A percentile compares a stretch with the other conserved stretches of the same genome.
These are phyloP conservation scores for Paramecium caudatum DNA, from an alignment of 73 alveolate genomes.

Conservation along the genomic window DNA sequence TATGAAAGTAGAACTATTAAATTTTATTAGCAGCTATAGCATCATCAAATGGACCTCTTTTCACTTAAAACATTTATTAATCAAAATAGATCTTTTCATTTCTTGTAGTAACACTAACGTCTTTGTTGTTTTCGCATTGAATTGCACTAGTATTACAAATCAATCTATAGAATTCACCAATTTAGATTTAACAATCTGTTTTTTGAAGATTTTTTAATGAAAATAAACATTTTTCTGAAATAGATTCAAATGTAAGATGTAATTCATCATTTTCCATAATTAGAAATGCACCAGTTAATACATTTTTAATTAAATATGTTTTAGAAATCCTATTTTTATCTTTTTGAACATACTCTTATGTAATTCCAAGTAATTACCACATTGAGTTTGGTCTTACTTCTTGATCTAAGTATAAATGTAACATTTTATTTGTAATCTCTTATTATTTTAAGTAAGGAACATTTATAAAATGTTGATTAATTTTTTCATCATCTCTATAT, in stretches of 20 bases:
- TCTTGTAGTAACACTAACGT: not conserved
- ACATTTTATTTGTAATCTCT: not conserved
- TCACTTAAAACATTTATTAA: not conserved
- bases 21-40: slow-evolving; percentile 46
- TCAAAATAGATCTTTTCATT: not conserved
- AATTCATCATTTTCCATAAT: not conserved
- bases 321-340: not conserved
- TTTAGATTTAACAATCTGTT: not conserved
- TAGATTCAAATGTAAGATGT: not conserved
- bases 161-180: slow-evolving; percentile 1
- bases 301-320: slow-evolving; percentile 25
- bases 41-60: slow-evolving; percentile 15
- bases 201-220: not conserved
- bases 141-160: not conserved
- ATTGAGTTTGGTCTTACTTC: not conserved
- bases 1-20: not conserved
- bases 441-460: not conserved
- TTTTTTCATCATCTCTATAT: not conserved
- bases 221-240: not conserved
- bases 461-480: not conserved
- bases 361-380: not conserved
- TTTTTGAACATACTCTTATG: not conserved
- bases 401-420: not conserved
- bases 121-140: not conserved
- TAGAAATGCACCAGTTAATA: slow-evolving; percentile 24